Evolutionary conservation across 2,329 filamentous ascomycete species (phyloP), one percentile per base, ranked within the genome.

Genomic region (Exophiala aquamarina): DNA sequence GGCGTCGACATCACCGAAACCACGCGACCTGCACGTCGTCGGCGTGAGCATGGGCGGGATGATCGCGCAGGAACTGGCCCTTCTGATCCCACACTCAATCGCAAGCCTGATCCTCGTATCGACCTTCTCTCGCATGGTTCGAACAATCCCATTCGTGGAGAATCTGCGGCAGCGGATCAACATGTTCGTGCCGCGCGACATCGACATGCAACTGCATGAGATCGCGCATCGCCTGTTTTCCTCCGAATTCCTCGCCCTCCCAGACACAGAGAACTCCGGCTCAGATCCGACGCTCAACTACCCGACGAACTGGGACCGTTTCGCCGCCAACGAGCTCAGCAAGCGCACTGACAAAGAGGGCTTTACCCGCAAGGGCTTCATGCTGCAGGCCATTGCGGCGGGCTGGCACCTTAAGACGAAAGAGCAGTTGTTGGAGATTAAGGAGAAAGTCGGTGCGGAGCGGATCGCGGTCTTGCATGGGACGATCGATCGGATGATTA

Each of bases 1-100:
- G 10, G 48, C 61, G 37, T 62, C 49, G n/a, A 14, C 17, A n/a
- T 38, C 66, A 44, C 54, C 75, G 62, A 59, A 73, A 59, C 19
- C 40, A 28, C 69, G 75, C 72, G 64, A 79, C 41, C 57, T 85
- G 11, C 83, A 95, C 69, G 65, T 94, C 42, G 74, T 87, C 26
- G 90, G 89, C 46, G 82, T 92, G 55, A 89, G 84, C 49, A 87
- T 95, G 78, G 89, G 89, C 54, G 89, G 90, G 61, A 95, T 95
- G 90, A 92, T 95, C 59, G 82, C 87, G 2, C 90, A 95, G 67
- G 90, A 95, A 69, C 62, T 95, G 3, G 78, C 44, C 4, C 59
- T 63, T 48, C 52, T 65, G 3, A 60, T 65, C 28, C 62, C 63
- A 3, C 9, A 47, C 3, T 35, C 46, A 13, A 36, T 60, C 13